phyloP scores from a whole-genome alignment of 805 yeast genomes.

The Tetrapisispora fleetii region DNA sequence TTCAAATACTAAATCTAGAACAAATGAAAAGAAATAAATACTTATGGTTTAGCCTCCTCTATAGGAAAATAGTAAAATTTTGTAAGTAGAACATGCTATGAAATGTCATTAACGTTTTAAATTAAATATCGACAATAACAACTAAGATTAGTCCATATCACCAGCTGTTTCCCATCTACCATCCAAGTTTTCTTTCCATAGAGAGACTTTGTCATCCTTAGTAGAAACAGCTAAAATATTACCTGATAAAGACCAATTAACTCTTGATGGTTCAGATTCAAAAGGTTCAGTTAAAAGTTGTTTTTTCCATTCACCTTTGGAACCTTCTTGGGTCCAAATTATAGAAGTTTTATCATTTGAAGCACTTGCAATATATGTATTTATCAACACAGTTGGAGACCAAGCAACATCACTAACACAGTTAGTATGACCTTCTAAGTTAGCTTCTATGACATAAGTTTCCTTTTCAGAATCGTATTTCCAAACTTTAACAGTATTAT shows the following conservation, averaged over 20 bases:
- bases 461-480: slow-evolving; percentile 42
- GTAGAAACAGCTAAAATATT: slow-evolving; percentile 86
- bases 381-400: slow-evolving; percentile 79
- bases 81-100: neutral
- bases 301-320: slow-evolving; percentile 64
- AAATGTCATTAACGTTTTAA: neutral
- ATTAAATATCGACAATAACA: neutral
- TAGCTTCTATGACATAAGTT: slow-evolving; percentile 57
- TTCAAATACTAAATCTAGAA: too few relatives aligned
- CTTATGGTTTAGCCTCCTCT: neutral
- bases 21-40: too few relatives aligned
- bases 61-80: too few relatives aligned
- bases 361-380: slow-evolving; percentile 83
- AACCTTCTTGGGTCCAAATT: slow-evolving; percentile 76
- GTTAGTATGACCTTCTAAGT: slow-evolving; percentile 76
- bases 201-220: slow-evolving; percentile 83
- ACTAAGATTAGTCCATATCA: slow-evolving; percentile 42
- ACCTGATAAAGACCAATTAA: slow-evolving; percentile 89
- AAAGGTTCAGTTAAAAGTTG: slow-evolving; percentile 62
- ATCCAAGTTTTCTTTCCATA: slow-evolving; percentile 84
- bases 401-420: slow-evolving; percentile 96
- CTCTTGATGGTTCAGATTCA: slow-evolving; percentile 96
- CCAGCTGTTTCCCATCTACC: slow-evolving; percentile 95
- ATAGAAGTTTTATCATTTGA: slow-evolving; percentile 87
- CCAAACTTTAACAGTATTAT: slow-evolving; percentile 86